These are phyloP conservation scores for Plasmodium ovale DNA, from an alignment of 169 alveolate genomes.

Conservation along the genomic window DNA sequence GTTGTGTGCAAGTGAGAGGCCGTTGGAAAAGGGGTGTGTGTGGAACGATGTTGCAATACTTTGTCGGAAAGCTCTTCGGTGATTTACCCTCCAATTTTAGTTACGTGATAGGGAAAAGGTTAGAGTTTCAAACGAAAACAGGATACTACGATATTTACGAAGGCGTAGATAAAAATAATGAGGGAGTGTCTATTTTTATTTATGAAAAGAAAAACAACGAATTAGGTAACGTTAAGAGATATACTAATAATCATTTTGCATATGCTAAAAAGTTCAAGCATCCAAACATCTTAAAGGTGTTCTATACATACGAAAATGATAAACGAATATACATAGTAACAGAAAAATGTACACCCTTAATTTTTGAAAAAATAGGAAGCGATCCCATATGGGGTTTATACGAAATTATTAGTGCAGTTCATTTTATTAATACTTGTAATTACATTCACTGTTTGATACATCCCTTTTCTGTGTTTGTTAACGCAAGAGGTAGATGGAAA, in stretches of 20 bases:
- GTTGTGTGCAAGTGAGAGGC: not conserved
- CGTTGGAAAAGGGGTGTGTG: not conserved
- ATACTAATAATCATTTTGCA: constrained; percentile 76
- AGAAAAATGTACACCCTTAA: constrained; percentile 82
- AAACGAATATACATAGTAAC: constrained; percentile 82
- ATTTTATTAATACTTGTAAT: constrained; percentile 79
- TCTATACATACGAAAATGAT: constrained; percentile 79
- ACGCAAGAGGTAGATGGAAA: constrained; percentile 75
- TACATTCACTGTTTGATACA: constrained; percentile 77
- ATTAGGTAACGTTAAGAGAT: constrained; percentile 64
- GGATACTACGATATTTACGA: constrained; percentile 58
- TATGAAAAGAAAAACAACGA: constrained; percentile 59
- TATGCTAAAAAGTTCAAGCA: constrained; percentile 78
- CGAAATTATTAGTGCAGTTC: constrained; percentile 78
- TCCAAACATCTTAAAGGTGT: constrained; percentile 82
- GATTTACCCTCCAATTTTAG: constrained; percentile 64
- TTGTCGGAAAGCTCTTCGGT: constrained; percentile 53
- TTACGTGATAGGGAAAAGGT: constrained; percentile 32
- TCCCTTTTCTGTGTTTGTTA: constrained; percentile 79
- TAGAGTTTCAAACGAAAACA: constrained; percentile 9
- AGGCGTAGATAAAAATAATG: constrained; percentile 39
- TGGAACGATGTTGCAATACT: constrained; percentile 50
- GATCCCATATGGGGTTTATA: constrained; percentile 23
- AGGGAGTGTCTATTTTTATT: constrained; percentile 58
- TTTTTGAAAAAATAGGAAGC: constrained; percentile 60